A percentile compares a stretch with the other conserved stretches of the same genome.
phyloP scores from a whole-genome alignment of 2,329 filamentous ascomycete genomes.

The Phialophora chinensis region DNA sequence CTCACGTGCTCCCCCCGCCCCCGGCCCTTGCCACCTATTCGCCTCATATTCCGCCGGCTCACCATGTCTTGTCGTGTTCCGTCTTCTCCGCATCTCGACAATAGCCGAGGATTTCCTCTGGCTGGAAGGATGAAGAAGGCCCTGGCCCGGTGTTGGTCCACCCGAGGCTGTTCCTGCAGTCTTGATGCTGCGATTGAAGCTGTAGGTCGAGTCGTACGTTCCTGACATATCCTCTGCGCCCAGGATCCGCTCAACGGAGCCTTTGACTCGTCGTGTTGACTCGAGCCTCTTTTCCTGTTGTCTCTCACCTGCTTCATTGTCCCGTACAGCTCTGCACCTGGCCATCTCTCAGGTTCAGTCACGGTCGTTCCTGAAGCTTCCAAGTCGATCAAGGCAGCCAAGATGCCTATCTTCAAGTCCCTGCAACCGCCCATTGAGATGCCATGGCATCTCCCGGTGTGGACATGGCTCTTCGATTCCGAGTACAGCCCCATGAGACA shows the following conservation, averaged over 20 bases:
- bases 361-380: neutral
- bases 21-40: neutral
- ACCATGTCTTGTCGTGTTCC: neutral
- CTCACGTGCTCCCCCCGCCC: neutral
- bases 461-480: constrained; percentile 68
- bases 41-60: neutral
- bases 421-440: constrained; percentile 42
- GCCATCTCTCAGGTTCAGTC: neutral
- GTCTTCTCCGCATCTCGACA: constrained; percentile 13
- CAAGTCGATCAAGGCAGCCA: constrained; percentile 5
- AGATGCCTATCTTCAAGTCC: constrained; percentile 39
- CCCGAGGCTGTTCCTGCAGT: constrained; percentile 4
- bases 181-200: neutral
- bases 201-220: neutral
- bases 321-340: neutral
- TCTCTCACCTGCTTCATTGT: neutral
- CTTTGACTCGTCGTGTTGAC: neutral
- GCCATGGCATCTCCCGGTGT: constrained; percentile 61
- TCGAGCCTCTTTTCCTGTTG: neutral
- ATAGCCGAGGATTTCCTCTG: constrained; percentile 19
- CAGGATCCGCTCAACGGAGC: neutral
- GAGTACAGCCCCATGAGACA: constrained; percentile 57
- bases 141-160: neutral
- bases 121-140: neutral
- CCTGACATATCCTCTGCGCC: neutral